These are phyloP conservation scores for Herpetospermum pedunculosum DNA, from an alignment of 306 rosid species.

Conservation along the genomic window DNA sequence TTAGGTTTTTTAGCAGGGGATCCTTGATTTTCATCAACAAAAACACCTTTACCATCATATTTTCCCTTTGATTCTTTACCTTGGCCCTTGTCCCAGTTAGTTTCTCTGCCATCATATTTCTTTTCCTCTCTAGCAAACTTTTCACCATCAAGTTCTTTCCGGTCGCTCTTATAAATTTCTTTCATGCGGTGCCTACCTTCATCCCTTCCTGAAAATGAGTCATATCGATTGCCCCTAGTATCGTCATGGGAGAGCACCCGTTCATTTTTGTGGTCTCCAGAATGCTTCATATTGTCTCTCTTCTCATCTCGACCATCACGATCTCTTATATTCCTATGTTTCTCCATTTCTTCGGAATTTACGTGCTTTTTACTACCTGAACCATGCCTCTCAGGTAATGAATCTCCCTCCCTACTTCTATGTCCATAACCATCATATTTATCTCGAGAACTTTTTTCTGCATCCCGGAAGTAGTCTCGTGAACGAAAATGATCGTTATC, in stretches of 20 bases:
- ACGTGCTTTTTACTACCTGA: conserved; percentile 45
- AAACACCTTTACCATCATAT: conserved; percentile 13
- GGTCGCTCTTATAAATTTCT: conserved; percentile 42
- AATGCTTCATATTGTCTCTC: conserved; percentile 44
- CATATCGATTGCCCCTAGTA: conserved; percentile 35
- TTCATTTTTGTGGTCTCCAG: conserved; percentile 46
- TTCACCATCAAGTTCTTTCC: conserved; percentile 35
- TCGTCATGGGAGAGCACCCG: conserved; percentile 29
- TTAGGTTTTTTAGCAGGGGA: conserved; percentile 47
- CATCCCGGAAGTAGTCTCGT: conserved; percentile 31
- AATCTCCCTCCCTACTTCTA: conserved; percentile 50
- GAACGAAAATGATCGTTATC: conserved; percentile 36
- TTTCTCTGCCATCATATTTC: conserved; percentile 29
- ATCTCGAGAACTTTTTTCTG: conserved; percentile 48
- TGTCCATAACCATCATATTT: conserved; percentile 43
- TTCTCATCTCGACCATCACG: conserved; percentile 48
- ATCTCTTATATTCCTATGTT: conserved; percentile 38
- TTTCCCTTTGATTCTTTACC: conserved; percentile 32
- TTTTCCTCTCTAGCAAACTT: conserved; percentile 28
- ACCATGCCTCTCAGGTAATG: conserved; percentile 42
- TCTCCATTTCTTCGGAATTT: conserved; percentile 35
- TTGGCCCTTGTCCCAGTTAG: conserved; percentile 31
- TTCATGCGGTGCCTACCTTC: conserved; percentile 21
- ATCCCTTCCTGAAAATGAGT: conserved; percentile 27
- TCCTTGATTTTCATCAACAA: conserved; percentile 33